Evolutionary conservation across 2,329 filamentous ascomycete genomes (phyloP).

Genomic region (Xylaria sp.): DNA sequence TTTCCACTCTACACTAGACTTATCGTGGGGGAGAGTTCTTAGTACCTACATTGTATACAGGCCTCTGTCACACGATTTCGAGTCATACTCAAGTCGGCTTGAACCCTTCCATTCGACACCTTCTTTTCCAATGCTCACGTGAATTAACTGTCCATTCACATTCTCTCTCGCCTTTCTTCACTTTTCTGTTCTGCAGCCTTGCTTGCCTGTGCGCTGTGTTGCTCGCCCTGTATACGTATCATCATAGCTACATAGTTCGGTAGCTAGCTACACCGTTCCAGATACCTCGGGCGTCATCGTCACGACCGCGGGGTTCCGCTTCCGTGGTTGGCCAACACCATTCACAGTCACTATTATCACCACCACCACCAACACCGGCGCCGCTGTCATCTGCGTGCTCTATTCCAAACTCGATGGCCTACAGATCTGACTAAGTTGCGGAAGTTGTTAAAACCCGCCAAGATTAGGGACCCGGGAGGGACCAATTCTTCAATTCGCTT

Average conservation of each 20-base stretch:
- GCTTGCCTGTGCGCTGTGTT: constrained; percentile 8
- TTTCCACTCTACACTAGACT: constrained; percentile 18
- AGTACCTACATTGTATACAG: not conserved
- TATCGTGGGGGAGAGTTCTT: not conserved
- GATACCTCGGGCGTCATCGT: constrained; percentile 32
- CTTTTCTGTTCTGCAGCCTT: constrained; percentile 1
- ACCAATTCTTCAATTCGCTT: constrained; percentile 11
- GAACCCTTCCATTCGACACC: not conserved
- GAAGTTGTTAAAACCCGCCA: constrained; percentile 17
- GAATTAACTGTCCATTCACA: constrained; percentile 19
- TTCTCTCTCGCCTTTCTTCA: constrained; percentile 6
- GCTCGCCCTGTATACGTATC: not conserved
- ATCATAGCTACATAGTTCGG: not conserved
- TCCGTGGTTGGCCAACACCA: constrained; percentile 22
- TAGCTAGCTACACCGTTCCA: constrained; percentile 9
- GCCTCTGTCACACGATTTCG: constrained; percentile 38
- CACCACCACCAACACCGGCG: not conserved
- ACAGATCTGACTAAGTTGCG: constrained; percentile 24
- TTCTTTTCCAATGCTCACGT: constrained; percentile 9
- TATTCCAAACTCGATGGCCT: constrained; percentile 36
- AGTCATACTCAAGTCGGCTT: constrained; percentile 29
- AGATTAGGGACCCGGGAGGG: constrained; percentile 9
- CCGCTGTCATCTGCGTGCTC: constrained; percentile 1
- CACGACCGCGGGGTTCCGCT: constrained; percentile 44
- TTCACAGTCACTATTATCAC: constrained; percentile 19